Conservation (phyloP, 768 basidiomycete genomes). For the Suillus spraguei region DNA sequence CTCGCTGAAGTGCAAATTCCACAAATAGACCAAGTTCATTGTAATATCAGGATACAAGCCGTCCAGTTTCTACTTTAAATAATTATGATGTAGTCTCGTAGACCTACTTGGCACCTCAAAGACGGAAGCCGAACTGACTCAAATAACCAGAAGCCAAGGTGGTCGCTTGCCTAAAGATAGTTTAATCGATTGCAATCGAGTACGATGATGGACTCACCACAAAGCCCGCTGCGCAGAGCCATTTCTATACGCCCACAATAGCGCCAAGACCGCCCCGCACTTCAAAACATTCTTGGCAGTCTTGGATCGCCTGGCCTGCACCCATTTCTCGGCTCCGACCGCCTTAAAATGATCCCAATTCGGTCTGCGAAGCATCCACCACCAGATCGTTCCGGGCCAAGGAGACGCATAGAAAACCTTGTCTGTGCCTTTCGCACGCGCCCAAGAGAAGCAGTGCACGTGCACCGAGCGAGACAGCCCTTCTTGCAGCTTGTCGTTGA, state of each 20-base stretch:
- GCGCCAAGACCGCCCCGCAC: slow-evolving; percentile 1
- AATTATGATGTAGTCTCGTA: neutral
- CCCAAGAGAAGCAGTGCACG: neutral
- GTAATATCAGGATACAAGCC: neutral
- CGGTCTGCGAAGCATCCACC: neutral
- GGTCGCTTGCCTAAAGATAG: neutral
- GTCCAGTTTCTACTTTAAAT: neutral
- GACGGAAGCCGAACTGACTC: neutral
- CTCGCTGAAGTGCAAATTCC: neutral
- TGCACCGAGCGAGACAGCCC: neutral
- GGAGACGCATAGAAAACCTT: neutral
- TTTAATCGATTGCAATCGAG: neutral
- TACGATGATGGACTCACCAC: neutral
- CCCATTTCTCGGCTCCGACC: slow-evolving; percentile 26
- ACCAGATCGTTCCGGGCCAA: neutral
- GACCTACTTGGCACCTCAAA: neutral
- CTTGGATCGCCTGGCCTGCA: slow-evolving; percentile 12
- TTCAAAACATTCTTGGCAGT: slow-evolving; percentile 12
- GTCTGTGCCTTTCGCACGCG: neutral
- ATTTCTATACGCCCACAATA: slow-evolving; percentile 15
- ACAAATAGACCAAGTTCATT: neutral
- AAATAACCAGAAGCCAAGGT: neutral
- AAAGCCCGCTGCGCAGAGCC: slow-evolving; percentile 1
- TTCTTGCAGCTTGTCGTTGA: neutral
- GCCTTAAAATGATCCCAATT: neutral